Evolutionary conservation across 2,329 filamentous ascomycete species (phyloP), one percentile per base, ranked within the genome.

Genomic region (Chrysoporthe puriensis): DNA sequence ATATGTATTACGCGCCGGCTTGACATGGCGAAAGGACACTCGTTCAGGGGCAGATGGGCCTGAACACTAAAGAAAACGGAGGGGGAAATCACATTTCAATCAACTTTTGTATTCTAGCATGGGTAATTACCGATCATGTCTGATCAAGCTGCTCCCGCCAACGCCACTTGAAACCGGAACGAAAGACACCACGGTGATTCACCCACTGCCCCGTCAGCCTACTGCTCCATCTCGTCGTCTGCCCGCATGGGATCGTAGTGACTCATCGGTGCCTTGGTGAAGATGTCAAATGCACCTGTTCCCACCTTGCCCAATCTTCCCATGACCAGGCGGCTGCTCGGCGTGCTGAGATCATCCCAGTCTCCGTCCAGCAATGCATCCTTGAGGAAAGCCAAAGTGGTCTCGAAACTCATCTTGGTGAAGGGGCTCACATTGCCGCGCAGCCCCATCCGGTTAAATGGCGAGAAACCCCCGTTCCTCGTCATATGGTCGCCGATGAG

Each of bases 361-460:
- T 98, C 96, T 62, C 92, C 90, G 75, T 97, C 93, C 67, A 96
- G 83, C 36, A 97, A 91, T 1, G 96, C 94, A 76, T 98, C 96
- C 78, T 92, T 94, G 75, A 99, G 84, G 83, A 97, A 97, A 0
- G 91, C 90, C 50, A 98, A 87, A 2, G 96, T 99, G 4, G 96
- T 99, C 86, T 99, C 96, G 81, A 98, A 99, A 78, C 93, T 97
- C 95, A 98, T 98, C 86, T 98, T 98, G 80, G 96, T 95, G 73
- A 99, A 95, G 0, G 96, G 94, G 72, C 90, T 94, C 40, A 95
- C 90, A 75, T 93, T 94, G 71, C 92, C 90, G 76, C 89, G 90
- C 69, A 99, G 83, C 1, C 95, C 96, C 76, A 92, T 96, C 61
- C 96, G 91, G 80, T 93, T 97, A 82, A 99, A 99, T 0, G 96